Evolutionary conservation across 2,329 filamentous ascomycete species (phyloP), one percentile per base, ranked within the genome.

Genomic region (Monosporascus sp.): DNA sequence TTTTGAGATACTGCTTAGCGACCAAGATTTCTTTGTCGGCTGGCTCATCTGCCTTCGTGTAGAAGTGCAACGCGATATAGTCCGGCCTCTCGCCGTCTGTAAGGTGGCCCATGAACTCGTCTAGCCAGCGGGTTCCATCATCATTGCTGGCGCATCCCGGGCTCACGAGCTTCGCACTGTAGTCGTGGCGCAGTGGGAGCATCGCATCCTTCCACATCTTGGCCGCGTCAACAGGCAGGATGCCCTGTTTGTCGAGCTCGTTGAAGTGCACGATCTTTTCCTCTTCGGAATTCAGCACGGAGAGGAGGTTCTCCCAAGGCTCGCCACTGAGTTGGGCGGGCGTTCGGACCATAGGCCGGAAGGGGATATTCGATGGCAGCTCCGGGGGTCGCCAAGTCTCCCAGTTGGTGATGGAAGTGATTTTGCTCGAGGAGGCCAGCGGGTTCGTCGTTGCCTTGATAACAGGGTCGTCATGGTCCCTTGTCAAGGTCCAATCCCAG

Each of bases 261-360:
- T 75, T 75, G 68, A 73, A 75, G 56, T 73, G 71, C 11, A 74
- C 64, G 43, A 73, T 66, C 14, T 19, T 59, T 51, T 40, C 61
- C 54, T 38, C 55, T 52, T 11, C 58, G 53, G 20, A 65, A 43
- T 60, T 60, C 26, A 60, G 52, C 54, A 68, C 59, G 38, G 58
- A 64, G 51, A 52, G 44, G 48, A 61, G 53, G 48, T 51, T 52
- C 14, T 60, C 51, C 70, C 71, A 75, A 44, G 73, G 70, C 26
- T 69, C 61, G 45, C 68, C 64, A 36, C 62, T 61, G 26, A 71
- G 65, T 50, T 73, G 64, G 31, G 62, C 66, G 26, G 63, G 59
- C n/a, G 68, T 64, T 50, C 70, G 73, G 26, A 74, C 65, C 64
- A 70, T 74, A 37, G 73, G 73, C 19, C 81, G 77, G 70, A 54